Evolutionary conservation across 495 filamentous ascomycete species (phyloP).

Genomic region (Aspergillus mulundensis): DNA sequence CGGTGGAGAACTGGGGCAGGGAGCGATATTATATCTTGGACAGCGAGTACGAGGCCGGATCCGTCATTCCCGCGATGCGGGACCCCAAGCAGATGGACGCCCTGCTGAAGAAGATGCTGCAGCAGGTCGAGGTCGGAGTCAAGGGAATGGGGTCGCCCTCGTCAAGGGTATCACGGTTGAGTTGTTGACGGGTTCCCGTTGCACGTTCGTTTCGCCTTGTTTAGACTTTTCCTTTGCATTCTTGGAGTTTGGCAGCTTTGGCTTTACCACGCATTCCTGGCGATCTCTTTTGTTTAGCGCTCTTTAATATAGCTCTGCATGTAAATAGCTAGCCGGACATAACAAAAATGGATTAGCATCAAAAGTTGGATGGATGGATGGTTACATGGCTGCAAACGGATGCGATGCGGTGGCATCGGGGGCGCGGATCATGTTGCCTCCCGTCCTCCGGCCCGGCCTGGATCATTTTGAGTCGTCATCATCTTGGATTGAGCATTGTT

Average conservation of each 20-base stretch:
- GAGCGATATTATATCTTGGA: conserved; percentile 42
- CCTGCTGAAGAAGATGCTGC: conserved; percentile 33
- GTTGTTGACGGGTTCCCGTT: not conserved
- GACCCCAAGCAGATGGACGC: conserved; percentile 27
- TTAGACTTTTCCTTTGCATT: conserved; percentile 14
- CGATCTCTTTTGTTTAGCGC: conserved; percentile 4
- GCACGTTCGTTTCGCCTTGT: not conserved
- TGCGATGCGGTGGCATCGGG: conserved; percentile 3
- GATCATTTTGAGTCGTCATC: conserved; percentile 2
- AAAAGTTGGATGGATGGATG: not conserved
- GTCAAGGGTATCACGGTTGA: conserved; percentile 22
- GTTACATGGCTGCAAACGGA: conserved; percentile 23
- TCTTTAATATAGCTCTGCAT: conserved; percentile 1
- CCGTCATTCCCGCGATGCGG: conserved; percentile 33
- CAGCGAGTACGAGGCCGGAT: conserved; percentile 38
- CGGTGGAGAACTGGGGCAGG: conserved; percentile 30
- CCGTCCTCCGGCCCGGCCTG: conserved; percentile 1
- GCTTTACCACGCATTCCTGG: not conserved
- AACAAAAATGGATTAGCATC: not conserved
- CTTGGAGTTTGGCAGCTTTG: conserved; percentile 10
- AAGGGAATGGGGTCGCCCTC: conserved; percentile 30
- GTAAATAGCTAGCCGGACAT: conserved; percentile 13
- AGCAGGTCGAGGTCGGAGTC: conserved; percentile 28
- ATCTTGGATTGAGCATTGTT: conserved; percentile 4
- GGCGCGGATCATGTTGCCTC: not conserved